phyloP scores from a whole-genome alignment of 352 stramenopile species.

The Albugo candida region DNA sequence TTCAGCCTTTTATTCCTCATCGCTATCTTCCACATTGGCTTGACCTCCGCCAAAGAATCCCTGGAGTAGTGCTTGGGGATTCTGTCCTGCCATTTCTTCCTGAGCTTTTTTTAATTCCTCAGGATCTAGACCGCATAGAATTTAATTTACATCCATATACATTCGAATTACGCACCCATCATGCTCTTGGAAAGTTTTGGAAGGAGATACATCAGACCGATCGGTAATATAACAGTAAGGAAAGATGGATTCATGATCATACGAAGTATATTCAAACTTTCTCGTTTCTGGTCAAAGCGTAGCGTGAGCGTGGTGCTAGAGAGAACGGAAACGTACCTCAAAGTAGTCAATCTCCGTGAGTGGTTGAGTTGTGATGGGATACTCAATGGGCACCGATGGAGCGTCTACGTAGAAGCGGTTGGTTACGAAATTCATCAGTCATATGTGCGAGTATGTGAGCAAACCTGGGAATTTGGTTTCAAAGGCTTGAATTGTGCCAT shows the following conservation, averaged over 20 bases:
- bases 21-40: slow-evolving; percentile 33
- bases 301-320: background rate
- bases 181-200: slow-evolving; percentile 62
- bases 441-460: background rate
- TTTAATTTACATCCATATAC: background rate
- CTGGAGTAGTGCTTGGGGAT: slow-evolving; percentile 42
- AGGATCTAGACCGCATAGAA: slow-evolving; percentile 20
- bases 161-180: slow-evolving; percentile 23
- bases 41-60: slow-evolving; percentile 47
- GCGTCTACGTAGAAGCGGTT: slow-evolving; percentile 10
- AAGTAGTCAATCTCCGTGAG: slow-evolving; percentile 66
- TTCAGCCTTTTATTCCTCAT: slow-evolving; percentile 29
- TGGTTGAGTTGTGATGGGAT: slow-evolving; percentile 39
- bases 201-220: slow-evolving; percentile 57
- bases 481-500: slow-evolving; percentile 34
- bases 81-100: slow-evolving; percentile 54
- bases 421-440: too few relatives aligned
- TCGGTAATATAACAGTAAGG: slow-evolving; percentile 52
- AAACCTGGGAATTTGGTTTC: slow-evolving; percentile 63
- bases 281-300: slow-evolving; percentile 16
- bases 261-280: slow-evolving; percentile 60
- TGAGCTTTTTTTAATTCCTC: slow-evolving; percentile 78
- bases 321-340: slow-evolving; percentile 12
- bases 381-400: slow-evolving; percentile 29
- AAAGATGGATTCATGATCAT: slow-evolving; percentile 71